These are phyloP conservation scores for Diaporthe helianthi DNA, from an alignment of 2,329 filamentous ascomycete species.

Conservation along the genomic window DNA sequence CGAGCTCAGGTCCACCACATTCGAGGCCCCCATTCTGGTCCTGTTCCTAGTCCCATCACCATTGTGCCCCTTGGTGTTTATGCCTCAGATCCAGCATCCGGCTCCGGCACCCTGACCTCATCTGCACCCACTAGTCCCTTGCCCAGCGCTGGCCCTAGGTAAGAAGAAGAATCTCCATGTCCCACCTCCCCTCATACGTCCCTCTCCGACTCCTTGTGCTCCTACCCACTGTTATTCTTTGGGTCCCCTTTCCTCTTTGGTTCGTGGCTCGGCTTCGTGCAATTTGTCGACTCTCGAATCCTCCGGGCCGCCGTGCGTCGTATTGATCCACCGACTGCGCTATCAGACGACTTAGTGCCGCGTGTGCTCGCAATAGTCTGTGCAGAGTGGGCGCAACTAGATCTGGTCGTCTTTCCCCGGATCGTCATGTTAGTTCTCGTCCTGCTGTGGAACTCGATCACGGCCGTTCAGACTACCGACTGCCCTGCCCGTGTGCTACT, in stretches of 20 bases:
- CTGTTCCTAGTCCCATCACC: conserved; percentile 38
- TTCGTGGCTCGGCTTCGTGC: conserved; percentile 6
- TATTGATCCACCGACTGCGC: conserved; percentile 7
- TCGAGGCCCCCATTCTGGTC: conserved; percentile 25
- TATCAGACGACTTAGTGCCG: conserved; percentile 6
- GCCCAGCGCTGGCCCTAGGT: conserved; percentile 37
- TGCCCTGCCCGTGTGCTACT: conserved; percentile 25
- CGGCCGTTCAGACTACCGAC: conserved; percentile 26
- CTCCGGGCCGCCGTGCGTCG: not conserved
- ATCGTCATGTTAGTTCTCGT: conserved; percentile 34
- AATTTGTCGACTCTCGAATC: conserved; percentile 11
- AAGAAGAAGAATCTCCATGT: conserved; percentile 32
- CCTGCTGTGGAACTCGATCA: conserved; percentile 43
- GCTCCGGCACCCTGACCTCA: conserved; percentile 23
- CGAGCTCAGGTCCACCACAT: conserved; percentile 40
- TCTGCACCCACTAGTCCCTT: conserved; percentile 33
- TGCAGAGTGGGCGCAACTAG: not conserved
- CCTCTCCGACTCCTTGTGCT: conserved; percentile 7
- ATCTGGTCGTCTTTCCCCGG: conserved; percentile 28
- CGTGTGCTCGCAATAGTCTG: not conserved
- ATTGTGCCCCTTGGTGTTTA: conserved; percentile 40
- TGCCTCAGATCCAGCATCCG: conserved; percentile 30
- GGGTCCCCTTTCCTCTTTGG: conserved; percentile 7
- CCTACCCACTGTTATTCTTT: not conserved
- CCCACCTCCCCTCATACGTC: not conserved